A percentile compares a stretch with the other conserved stretches of the same genome.
Evolutionary conservation across 306 rosid species (phyloP).

Genomic region (Trichosanthes cucumerina): DNA sequence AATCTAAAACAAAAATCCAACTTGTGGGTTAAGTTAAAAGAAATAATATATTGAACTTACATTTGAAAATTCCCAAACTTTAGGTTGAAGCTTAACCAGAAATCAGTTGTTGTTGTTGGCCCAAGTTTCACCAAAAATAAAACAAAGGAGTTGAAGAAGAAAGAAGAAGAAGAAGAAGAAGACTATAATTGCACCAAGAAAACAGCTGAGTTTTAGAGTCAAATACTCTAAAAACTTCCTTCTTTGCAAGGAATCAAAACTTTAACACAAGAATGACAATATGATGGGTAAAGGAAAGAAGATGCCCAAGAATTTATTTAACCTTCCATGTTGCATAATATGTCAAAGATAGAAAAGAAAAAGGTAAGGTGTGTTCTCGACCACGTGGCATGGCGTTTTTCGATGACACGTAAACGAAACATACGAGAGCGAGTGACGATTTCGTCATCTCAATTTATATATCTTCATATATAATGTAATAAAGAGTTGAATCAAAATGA

Average conservation of each 20-base stretch:
- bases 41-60: not conserved
- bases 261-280: constrained; percentile 14
- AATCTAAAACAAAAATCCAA: not conserved
- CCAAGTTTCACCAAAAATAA: not conserved
- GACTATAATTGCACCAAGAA: not conserved
- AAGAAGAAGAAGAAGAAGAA: not conserved
- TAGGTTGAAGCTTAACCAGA: not conserved
- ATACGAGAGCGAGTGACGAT: not conserved
- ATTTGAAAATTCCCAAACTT: not conserved
- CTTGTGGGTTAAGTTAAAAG: not conserved
- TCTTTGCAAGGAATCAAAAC: constrained; percentile 13
- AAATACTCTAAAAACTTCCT: not conserved
- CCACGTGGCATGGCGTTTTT: constrained; percentile 19
- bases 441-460: not conserved
- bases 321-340: constrained; percentile 21
- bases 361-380: constrained; percentile 19
- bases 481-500: constrained; percentile 14
- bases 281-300: constrained; percentile 19
- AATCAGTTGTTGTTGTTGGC: not conserved
- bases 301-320: constrained; percentile 28
- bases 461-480: not conserved
- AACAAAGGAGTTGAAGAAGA: not conserved
- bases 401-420: not conserved
- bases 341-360: constrained; percentile 13
- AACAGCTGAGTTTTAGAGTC: not conserved